Conservation (phyloP, 768 basidiomycete genomes). For the Termitomyces sp. region DNA sequence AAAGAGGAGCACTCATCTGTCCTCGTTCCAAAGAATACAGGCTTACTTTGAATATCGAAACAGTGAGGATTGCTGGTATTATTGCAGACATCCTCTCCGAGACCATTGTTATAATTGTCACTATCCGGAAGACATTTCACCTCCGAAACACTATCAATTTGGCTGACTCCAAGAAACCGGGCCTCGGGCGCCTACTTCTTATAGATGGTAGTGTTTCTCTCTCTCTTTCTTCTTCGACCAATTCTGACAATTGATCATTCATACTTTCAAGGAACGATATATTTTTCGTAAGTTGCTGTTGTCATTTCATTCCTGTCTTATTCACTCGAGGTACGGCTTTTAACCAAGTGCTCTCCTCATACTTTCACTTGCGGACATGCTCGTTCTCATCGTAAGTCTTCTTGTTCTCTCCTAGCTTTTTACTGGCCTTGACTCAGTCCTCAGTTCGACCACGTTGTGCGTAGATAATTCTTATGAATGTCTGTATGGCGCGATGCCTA, state of each 20-base stretch:
- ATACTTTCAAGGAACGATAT: conserved; percentile 13
- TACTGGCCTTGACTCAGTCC: not conserved
- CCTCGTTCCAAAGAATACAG: not conserved
- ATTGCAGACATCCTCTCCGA: conserved; percentile 23
- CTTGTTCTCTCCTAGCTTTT: not conserved
- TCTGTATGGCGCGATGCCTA: not conserved
- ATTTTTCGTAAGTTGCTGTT: conserved; percentile 18
- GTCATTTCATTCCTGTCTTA: not conserved
- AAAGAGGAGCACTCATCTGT: not conserved
- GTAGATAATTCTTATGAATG: not conserved
- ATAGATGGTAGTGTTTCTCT: conserved; percentile 16
- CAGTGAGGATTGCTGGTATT: conserved; percentile 24
- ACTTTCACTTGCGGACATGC: conserved; percentile 14
- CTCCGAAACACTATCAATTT: conserved; percentile 16
- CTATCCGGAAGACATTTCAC: conserved; percentile 20
- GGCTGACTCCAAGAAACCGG: conserved; percentile 16
- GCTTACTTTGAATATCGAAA: not conserved
- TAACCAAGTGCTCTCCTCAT: conserved; percentile 18
- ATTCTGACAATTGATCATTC: not conserved
- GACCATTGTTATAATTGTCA: conserved; percentile 23
- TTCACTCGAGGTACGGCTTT: not conserved
- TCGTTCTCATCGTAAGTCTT: conserved; percentile 20
- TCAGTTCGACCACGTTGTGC: conserved; percentile 7
- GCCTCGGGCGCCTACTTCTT: conserved; percentile 18
- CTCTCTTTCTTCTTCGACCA: not conserved